Base-by-base conservation (phyloP, 768 basidiomycete genomes). In the Collybia mongolica region DNA sequence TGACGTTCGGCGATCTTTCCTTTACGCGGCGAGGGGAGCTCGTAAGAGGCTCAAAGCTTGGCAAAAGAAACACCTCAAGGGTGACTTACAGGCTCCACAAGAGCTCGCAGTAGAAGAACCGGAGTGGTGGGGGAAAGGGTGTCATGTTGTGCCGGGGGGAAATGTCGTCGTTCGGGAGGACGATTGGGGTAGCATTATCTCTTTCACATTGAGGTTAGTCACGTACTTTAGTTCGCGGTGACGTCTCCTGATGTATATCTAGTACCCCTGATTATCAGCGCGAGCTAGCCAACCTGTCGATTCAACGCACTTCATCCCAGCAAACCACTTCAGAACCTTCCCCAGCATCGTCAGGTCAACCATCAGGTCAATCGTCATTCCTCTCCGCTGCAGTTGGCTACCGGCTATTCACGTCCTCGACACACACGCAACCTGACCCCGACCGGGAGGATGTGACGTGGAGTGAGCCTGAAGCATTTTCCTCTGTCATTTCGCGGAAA, bases 121-220 rank as follows among this genome's bases (percentile, higher is more conserved):
- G 1, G 77, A 73, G 26, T 90, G 87, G 87, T 88, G 84, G 85
- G 64, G 60, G 14, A 67, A 65, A 17, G 75, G 74, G 7, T 83
- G 73, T 60, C 83, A 90, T 69, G 80, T 77, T 26, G 70, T 86
- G 15, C 85, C 87, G n/a, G 80, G 81, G 3, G 77, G 82, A 6
- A 83, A 80, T 59, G 73, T 88, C 4, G 75, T 88, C 51, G 78
- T 89, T 7, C 64, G 79, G 43, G 88, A 90, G 60, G 74, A 79
- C 58, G 86, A 88, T 63, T 86, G 83, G 85, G 86, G 86, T 6
- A 88, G 86, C 62, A 81, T 90, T 42, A 89, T 89, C 55, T 83
- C 88, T 5, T 88, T 85, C 65, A 87, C 86, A 6, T 66, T 89
- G 44, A 85, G 84, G 85, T 86, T 53, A 17, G 70, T 61, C 7